Conservation (phyloP, 108 stramenopile genomes). For the Cyclotella cryptica region DNA sequence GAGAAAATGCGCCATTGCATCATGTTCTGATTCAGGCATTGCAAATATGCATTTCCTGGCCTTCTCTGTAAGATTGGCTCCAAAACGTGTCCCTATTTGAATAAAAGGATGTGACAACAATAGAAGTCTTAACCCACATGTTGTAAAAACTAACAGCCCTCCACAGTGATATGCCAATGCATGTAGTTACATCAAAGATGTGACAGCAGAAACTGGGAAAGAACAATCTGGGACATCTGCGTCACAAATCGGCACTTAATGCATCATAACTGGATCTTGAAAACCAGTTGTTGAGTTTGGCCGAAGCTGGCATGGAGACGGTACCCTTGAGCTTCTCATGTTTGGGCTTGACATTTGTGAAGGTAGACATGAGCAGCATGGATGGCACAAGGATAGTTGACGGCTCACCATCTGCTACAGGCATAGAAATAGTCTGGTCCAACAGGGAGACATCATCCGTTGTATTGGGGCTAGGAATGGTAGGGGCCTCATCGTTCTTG, state of each 20-base stretch:
- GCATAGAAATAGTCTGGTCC: too few relatives aligned
- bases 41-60: conserved; percentile 83
- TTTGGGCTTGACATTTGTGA: too few relatives aligned
- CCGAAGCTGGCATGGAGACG: too few relatives aligned
- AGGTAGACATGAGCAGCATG: too few relatives aligned
- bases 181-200: conserved; percentile 64
- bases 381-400: too few relatives aligned
- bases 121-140: conserved; percentile 63
- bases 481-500: too few relatives aligned
- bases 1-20: conserved; percentile 73
- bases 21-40: conserved; percentile 60
- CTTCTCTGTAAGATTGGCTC: conserved; percentile 62
- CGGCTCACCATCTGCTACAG: too few relatives aligned
- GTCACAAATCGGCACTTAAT: conserved; percentile 40
- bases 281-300: conserved; percentile 42
- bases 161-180: conserved; percentile 81
- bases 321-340: too few relatives aligned
- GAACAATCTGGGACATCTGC: conserved; percentile 21
- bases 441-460: too few relatives aligned
- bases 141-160: conserved; percentile 75
- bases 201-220: conserved; percentile 29
- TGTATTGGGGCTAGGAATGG: too few relatives aligned
- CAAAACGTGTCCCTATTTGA: conserved; percentile 76
- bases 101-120: conserved; percentile 68
- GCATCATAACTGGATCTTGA: conserved; percentile 39